phyloP scores from a whole-genome alignment of 1,139 yeast genomes.

The Zygoascus hellenicus region DNA sequence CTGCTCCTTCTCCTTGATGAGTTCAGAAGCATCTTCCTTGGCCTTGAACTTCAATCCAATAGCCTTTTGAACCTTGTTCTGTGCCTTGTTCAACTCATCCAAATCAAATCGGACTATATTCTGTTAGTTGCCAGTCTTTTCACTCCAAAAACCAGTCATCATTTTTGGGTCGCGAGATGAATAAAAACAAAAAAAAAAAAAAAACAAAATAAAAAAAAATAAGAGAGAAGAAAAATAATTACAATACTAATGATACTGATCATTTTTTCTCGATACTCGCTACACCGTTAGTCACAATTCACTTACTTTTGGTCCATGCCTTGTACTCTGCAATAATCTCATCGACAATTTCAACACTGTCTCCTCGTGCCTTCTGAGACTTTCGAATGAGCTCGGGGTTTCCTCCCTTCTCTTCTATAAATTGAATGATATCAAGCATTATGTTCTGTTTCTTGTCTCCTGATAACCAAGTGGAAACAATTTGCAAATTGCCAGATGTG shows the following conservation, averaged over 20 bases:
- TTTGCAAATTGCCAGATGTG: no score
- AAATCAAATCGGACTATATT: constrained; percentile 67
- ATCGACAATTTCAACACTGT: constrained; percentile 87
- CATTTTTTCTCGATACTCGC: no score
- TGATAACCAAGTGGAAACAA: no score
- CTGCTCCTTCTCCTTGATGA: constrained; percentile 73
- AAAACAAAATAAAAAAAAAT: no score
- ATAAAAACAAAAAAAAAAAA: no score
- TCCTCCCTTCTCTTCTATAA: constrained; percentile 94
- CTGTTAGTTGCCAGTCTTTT: neutral
- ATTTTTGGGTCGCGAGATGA: no score
- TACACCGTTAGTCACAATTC: no score
- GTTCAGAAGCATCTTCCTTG: constrained; percentile 87
- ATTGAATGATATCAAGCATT: constrained; percentile 89
- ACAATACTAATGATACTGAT: no score
- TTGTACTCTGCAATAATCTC: constrained; percentile 88
- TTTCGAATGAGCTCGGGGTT: constrained; percentile 80
- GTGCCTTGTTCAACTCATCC: constrained; percentile 81
- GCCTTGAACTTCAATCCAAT: constrained; percentile 89
- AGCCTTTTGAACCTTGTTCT: constrained; percentile 84
- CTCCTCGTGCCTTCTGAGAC: constrained; percentile 94
- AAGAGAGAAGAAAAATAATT: no score
- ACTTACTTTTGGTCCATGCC: constrained; percentile 68
- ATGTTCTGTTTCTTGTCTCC: constrained; percentile 1
- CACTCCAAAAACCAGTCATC: no score